These are phyloP conservation scores for Pseudocercospora fijiensis DNA, from an alignment of 2,329 filamentous ascomycete genomes.

Conservation along the genomic window DNA sequence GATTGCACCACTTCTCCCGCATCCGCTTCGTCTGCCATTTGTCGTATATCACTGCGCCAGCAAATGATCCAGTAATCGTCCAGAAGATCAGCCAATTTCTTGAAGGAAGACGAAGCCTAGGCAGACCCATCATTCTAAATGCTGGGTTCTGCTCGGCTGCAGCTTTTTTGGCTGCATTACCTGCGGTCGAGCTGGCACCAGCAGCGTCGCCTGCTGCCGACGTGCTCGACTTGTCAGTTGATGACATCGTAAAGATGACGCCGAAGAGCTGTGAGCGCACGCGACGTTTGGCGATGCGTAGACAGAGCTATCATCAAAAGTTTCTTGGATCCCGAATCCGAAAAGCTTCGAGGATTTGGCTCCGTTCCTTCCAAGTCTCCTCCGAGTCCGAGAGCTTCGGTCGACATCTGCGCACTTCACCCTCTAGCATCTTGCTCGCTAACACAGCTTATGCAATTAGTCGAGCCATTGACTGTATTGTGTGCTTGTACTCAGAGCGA, in stretches of 20 bases:
- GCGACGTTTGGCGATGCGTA: not conserved
- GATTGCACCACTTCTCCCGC: conserved; percentile 80
- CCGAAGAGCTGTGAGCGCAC: not conserved
- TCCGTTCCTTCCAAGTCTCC: not conserved
- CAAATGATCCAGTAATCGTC: conserved; percentile 72
- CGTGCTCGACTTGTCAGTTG: conserved; percentile 23
- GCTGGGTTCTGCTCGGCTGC: conserved; percentile 63
- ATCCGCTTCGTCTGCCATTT: conserved; percentile 82
- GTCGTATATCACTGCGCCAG: conserved; percentile 84
- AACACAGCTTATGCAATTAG: too few relatives aligned
- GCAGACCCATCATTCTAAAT: conserved; percentile 73
- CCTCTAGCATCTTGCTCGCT: not conserved
- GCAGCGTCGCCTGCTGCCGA: conserved; percentile 25
- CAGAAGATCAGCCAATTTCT: conserved; percentile 98
- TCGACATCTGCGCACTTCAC: not conserved
- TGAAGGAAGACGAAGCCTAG: conserved; percentile 83
- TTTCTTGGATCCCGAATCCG: not conserved
- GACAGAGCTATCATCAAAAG: not conserved
- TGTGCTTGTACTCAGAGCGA: too few relatives aligned
- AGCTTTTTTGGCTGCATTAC: conserved; percentile 18
- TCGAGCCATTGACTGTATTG: too few relatives aligned
- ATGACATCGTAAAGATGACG: not conserved
- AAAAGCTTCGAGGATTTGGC: not conserved
- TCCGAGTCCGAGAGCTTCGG: not conserved
- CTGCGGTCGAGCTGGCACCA: conserved; percentile 14